A percentile compares a stretch with the other conserved stretches of the same genome.
phyloP scores from a whole-genome alignment of 768 basidiomycete species.

The Astraeus odoratus region DNA sequence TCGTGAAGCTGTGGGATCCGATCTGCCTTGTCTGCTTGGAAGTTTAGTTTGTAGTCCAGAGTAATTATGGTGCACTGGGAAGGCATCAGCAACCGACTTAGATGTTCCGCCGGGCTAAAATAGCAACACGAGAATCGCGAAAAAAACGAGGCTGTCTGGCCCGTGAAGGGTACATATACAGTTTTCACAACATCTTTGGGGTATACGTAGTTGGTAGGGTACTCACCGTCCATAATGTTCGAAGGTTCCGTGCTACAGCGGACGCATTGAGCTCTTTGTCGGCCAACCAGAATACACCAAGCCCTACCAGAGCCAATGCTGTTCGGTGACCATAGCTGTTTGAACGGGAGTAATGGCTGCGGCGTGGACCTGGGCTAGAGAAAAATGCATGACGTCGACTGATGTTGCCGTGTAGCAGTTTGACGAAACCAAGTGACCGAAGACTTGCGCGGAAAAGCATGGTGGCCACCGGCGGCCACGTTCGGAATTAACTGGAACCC shows the following conservation, averaged over 20 bases:
- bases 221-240: slow-evolving; percentile 46
- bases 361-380: not conserved
- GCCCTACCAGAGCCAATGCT: slow-evolving; percentile 18
- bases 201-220: not conserved
- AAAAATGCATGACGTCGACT: not conserved
- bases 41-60: slow-evolving; percentile 84
- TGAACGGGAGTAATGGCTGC: not conserved
- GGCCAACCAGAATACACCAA: slow-evolving; percentile 29
- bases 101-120: not conserved
- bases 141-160: not conserved
- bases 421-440: not conserved
- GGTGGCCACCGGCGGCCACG: not conserved
- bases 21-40: slow-evolving; percentile 62
- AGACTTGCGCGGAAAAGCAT: not conserved
- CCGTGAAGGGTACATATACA: not conserved
- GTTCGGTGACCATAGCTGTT: slow-evolving; percentile 13
- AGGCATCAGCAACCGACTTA: slow-evolving; percentile 2
- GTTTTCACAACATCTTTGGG: no score
- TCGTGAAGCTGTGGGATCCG: slow-evolving; percentile 77
- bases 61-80: slow-evolving; percentile 62
- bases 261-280: slow-evolving; percentile 45
- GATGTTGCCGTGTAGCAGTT: not conserved
- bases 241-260: slow-evolving; percentile 39
- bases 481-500: no score
- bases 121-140: no score